Conservation (phyloP, 1,139 yeast species). For the Geotrichum europaeum region DNA sequence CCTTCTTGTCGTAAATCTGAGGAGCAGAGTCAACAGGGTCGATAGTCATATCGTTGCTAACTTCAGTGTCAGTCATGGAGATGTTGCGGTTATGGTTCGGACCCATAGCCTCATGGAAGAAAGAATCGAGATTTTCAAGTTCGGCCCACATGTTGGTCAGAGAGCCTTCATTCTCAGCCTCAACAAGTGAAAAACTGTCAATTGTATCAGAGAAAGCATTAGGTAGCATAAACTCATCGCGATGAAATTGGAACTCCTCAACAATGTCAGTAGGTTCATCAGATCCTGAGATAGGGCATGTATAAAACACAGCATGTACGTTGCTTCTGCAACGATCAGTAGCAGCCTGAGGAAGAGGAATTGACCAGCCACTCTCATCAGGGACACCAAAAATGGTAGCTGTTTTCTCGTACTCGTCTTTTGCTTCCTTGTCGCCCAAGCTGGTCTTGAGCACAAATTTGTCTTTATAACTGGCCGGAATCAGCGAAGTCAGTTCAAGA, state of each 20-base stretch:
- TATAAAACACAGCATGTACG: conserved; percentile 90
- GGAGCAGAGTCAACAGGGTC: conserved; percentile 66
- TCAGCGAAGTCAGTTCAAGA: conserved; percentile 73
- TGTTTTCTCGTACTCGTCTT: conserved; percentile 77
- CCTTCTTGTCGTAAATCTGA: conserved; percentile 72
- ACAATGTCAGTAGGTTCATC: conserved; percentile 23
- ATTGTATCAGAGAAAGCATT: conserved; percentile 19
- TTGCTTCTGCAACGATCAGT: conserved; percentile 85
- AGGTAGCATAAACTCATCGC: conserved; percentile 48
- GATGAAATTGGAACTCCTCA: conserved; percentile 39
- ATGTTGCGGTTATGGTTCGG: conserved; percentile 28
- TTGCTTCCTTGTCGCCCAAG: conserved; percentile 71
- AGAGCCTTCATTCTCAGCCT: conserved; percentile 48
- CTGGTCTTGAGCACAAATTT: conserved; percentile 88
- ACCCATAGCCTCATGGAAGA: conserved; percentile 67
- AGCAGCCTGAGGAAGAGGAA: conserved; percentile 88
- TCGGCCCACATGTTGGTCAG: conserved; percentile 95
- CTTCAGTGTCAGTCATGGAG: conserved; percentile 39
- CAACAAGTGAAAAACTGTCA: conserved; percentile 25
- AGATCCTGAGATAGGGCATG: conserved; percentile 48
- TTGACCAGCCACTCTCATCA: conserved; percentile 96
- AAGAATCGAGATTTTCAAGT: conserved; percentile 87
- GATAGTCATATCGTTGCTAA: conserved; percentile 37
- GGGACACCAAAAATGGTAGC: conserved; percentile 94
- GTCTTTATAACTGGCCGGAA: conserved; percentile 88